These are phyloP conservation scores for Corylus heterophylla DNA, from an alignment of 306 rosid species.

Conservation along the genomic window DNA sequence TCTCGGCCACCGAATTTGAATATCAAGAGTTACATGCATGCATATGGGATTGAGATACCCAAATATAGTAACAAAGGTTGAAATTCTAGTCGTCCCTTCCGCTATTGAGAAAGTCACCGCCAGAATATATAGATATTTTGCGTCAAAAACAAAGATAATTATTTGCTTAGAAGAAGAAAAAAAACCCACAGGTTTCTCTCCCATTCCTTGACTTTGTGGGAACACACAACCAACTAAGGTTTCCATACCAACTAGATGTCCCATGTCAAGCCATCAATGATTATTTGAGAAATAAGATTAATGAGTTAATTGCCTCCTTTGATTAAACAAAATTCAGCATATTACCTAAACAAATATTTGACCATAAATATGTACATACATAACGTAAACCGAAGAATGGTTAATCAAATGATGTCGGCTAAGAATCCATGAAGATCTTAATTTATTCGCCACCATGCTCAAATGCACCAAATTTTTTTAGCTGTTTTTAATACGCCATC, in stretches of 20 bases:
- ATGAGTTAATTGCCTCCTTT: neutral
- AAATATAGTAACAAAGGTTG: neutral
- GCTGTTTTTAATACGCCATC: too few species aligned
- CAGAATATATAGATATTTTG: too few species aligned
- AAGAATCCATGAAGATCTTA: neutral
- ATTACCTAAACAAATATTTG: neutral
- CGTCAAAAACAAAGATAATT: too few species aligned
- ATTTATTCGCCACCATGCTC: neutral
- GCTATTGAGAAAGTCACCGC: too few species aligned
- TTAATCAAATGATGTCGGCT: too few species aligned
- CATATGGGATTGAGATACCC: too few species aligned
- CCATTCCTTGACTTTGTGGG: neutral
- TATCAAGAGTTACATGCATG: too few species aligned
- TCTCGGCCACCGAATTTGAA: too few species aligned
- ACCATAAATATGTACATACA: neutral
- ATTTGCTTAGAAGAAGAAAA: neutral
- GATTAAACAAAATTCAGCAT: too few species aligned
- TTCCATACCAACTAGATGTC: neutral
- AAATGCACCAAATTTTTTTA: too few species aligned
- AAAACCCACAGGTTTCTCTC: neutral
- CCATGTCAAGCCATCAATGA: neutral
- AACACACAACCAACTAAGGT: neutral
- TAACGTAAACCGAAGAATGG: too few species aligned
- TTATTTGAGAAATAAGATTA: neutral
- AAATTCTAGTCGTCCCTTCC: neutral